Conservation (phyloP, 768 basidiomycete species). For the Xerocomellus dryophilus region DNA sequence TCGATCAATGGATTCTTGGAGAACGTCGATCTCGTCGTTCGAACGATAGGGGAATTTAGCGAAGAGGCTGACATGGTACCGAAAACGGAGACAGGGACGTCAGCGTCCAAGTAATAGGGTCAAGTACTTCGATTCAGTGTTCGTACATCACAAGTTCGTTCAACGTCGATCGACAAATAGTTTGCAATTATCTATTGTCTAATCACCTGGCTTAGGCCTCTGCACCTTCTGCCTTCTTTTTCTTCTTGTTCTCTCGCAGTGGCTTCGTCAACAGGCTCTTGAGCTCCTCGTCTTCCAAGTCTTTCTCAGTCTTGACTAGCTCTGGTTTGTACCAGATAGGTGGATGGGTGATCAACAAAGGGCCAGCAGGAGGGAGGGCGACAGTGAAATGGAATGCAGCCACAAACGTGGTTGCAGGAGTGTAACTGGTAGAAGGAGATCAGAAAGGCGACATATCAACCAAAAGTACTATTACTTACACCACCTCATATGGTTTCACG, state of each 20-base stretch:
- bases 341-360: constrained; percentile 79
- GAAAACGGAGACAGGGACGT: background rate
- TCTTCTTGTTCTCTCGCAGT: constrained; percentile 89
- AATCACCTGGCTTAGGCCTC: constrained; percentile 32
- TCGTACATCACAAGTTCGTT: constrained; percentile 20
- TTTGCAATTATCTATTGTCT: constrained; percentile 15
- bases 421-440: constrained; percentile 51
- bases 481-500: constrained; percentile 92
- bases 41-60: constrained; percentile 79
- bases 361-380: constrained; percentile 87
- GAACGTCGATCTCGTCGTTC: constrained; percentile 80
- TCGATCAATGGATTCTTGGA: constrained; percentile 85
- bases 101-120: constrained; percentile 6
- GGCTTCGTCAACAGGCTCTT: constrained; percentile 75
- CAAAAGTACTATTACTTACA: constrained; percentile 48
- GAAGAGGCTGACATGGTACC: constrained; percentile 49
- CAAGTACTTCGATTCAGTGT: constrained; percentile 11
- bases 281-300: constrained; percentile 83
- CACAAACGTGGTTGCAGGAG: constrained; percentile 78
- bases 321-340: constrained; percentile 94
- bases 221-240: constrained; percentile 69
- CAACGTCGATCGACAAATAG: constrained; percentile 16
- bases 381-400: constrained; percentile 98
- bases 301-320: constrained; percentile 84
- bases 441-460: background rate